Evolutionary conservation across 1,284 basidiomycete genomes (phyloP), one percentile per base, ranked within the genome.

Genomic region (Boletus smithii): DNA sequence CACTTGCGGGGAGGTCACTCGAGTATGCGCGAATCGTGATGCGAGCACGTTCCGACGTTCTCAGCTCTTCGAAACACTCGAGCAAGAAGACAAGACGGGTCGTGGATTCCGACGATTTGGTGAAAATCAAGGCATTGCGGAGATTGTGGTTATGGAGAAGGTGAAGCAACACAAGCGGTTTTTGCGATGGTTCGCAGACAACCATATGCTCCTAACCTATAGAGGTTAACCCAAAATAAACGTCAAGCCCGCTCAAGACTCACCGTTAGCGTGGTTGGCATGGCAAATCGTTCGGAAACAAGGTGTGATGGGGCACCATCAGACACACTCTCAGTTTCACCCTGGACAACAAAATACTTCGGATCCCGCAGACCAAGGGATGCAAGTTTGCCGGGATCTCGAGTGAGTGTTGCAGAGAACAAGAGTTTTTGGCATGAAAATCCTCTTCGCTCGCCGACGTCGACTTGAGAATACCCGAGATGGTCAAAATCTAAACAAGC

Each of bases 391-490:
- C 88, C 85, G 0, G 97, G 95, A 69, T 99, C 95, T 7, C 88
- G 81, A 1, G 94, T 97, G 18, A 99, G 77, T 0, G 97, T 99
- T 0, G 97, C 97, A 2, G 95, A 97, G 71, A 99, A 98, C 4
- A 99, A 75, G 7, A 99, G 76, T 63, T 98, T 99, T 65, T 98
- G 95, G 55, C 95, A 95, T 43, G 91, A 85, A 6, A 74, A 65
- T 36, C 72, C 68, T 56, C 72, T 79, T 38, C 59, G 65, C 59
- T 88, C 85, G 45, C 77, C 74, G 23, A 80, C 58, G 50, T 81
- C 80, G 6, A 75, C 71, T 5, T 69, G 69, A 30, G 71, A 51
- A 34, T 67, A 53, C 3, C 72, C 73, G 50, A 65, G 59, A 37
- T 69, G 55, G 42, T 80, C 68, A 1, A 72, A 64, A 50, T 80